Base-by-base conservation (phyloP, 129 eudicot genomes). In the Chrysanthemum lavandulifolium region DNA sequence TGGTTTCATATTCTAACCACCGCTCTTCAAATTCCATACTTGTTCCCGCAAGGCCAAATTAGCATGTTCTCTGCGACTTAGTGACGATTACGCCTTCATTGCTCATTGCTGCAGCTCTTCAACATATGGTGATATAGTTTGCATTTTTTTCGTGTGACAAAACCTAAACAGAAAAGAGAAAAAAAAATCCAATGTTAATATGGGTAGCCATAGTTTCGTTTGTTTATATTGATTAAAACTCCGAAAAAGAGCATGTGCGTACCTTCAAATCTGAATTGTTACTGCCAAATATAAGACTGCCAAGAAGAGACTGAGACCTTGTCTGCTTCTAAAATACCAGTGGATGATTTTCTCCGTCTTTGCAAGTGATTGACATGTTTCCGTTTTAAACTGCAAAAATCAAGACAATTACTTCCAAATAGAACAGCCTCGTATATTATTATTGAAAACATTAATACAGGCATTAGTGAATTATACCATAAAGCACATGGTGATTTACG, bases 1-100 rank as follows among this genome's bases (percentile, higher is more conserved):
- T 94, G 70, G 81, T 78, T 73, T 90, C 96, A 69, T 90, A 90
- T 67, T 90, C 97, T 12, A 79, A 84, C 91, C 89, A 82, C 5
- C 96, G 84, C 0, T 69, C 71, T 82, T 88, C 94, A 76, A 61
- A 85, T 47, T 80, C 54, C 79, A 78, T 74, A 90, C 74, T 71
- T 86, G 95, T 52, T 82, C 87, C 73, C 79, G 79, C 40, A 90
- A 74, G 33, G 85, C 86, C 0, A 81, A 79, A 80, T 88, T 95
- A 72, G 88, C 97, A 57, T 77, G 84, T 78, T 88, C 97, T 83
- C 85, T 85, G 74, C 79, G 72, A 19, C 53, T 80, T 33, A 83
- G 31, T 54, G 79, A 73, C 33, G 82, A 80, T 80, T 88, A 96
- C 5, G 93, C 97, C 72, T 69, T 78, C 67, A 49, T 48, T 31